Percentiles rank a stretch among this genome's conserved stretches.
Conservation (phyloP, 2,329 filamentous ascomycete genomes). For the Drechslerella stenobrocha region DNA sequence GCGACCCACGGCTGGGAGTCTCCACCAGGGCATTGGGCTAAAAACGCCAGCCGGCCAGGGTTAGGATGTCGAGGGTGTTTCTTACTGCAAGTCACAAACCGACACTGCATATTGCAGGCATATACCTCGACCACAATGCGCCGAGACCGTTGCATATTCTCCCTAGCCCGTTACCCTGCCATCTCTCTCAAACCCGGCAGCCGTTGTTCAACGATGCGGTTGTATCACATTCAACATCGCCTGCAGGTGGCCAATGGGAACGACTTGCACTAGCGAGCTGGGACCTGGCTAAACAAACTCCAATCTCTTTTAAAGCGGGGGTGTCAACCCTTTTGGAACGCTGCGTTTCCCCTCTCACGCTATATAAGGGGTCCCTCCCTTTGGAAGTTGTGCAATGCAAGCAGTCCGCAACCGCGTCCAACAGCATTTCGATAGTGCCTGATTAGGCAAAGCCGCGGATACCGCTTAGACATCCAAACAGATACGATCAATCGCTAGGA, state of each 20-base stretch:
- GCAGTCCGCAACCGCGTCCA: conserved; percentile 37
- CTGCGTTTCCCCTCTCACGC: conserved; percentile 30
- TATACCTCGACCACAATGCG: conserved; percentile 12
- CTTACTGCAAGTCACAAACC: conserved; percentile 9
- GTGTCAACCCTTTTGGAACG: conserved; percentile 37
- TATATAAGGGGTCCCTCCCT: conserved; percentile 34
- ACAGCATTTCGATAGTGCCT: conserved; percentile 46
- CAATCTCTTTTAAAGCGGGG: conserved; percentile 39
- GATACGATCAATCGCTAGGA: conserved; percentile 1
- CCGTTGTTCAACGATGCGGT: conserved; percentile 34
- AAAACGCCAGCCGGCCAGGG: conserved; percentile 17
- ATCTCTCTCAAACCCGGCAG: conserved; percentile 24
- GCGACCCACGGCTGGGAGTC: conserved; percentile 20
- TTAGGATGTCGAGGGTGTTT: conserved; percentile 16
- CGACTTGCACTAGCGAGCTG: conserved; percentile 39
- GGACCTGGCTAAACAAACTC: conserved; percentile 36
- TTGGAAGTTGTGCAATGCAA: conserved; percentile 45
- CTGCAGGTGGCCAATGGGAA: conserved; percentile 46
- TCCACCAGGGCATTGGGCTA: conserved; percentile 23
- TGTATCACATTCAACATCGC: conserved; percentile 48
- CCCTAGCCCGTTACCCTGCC: conserved; percentile 31
- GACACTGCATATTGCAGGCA: conserved; percentile 1
- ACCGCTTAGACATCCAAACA: conserved; percentile 8
- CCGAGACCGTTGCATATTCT: conserved; percentile 35
- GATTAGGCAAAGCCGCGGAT: conserved; percentile 40